Base-by-base conservation (phyloP, 441 rosid species). In the Isatis lusitanica region DNA sequence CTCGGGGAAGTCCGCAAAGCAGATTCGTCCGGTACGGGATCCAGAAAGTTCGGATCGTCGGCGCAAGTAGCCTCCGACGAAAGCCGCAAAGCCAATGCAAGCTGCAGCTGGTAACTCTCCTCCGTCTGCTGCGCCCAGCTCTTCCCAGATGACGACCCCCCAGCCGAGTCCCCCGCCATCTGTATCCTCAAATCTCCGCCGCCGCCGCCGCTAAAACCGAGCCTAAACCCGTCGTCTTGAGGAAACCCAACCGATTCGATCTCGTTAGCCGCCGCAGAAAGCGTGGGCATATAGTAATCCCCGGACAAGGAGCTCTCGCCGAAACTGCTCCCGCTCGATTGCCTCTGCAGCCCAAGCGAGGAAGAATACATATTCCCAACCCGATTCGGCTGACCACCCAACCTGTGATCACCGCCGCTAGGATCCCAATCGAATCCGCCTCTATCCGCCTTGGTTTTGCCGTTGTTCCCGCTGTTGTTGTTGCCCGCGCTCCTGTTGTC, bases 81-180 rank as follows among this genome's bases (percentile, higher is more conserved):
- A 43, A 95, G 88, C 75, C 98, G 80, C 78, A 93, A 81, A 48
- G 98, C 97, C 79, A 95, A 81, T 43, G 99, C 99, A 85, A 93
- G 77, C 87, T 95, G 99, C 79, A 95, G 83, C 88, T 95, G 99
- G 43, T 95, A 95, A 78, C 98, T 95, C 91, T 95, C 99, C 75
- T 95, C 99, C 66, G 99, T 95, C 84, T 91, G 97, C 81, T 85
- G 97, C 64, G 98, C 99, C 99, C 97, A 95, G 81, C 96, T 93
- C 81, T 87, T 95, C 77, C 89, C 96, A 4, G 85, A 84, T 9
- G 91, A 85, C n/a, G 86, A 78, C 2, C 83, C 87, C 0, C 83
- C 76, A 5, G 78, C 78, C 53, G 75, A 44, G 12, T 83, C 91
- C 30, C 48, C 74, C 15, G 66, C 75, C 73, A 68, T 75, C 65